Base-by-base conservation (phyloP, 108 stramenopile genomes). In the Cyclotella baltica region DNA sequence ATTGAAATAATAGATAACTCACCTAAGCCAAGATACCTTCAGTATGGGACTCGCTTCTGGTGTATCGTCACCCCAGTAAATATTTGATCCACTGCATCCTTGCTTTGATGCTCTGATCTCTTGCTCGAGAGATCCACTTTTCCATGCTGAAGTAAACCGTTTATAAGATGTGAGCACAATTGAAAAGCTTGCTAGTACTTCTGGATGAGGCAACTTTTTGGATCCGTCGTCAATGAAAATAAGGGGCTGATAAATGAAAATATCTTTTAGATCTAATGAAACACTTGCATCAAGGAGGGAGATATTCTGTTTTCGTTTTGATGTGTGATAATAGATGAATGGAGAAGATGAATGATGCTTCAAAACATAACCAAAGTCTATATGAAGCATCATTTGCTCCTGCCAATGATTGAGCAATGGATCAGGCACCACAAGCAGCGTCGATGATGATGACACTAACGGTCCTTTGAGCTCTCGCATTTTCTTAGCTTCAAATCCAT, bases 331-430 rank as follows among this genome's bases (percentile, higher is more conserved):
- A 65, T 69, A 40, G 13, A 80, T 64, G 27, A 88, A 30, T 77
- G 76, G 67, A 77, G 88, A 62, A 77, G 52, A 10, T 86, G 53
- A 22, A 16, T 51, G 53, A 68, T 68, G 72, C 37, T 43, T 35
- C 15, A 86, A 69, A 52, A 66, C 72, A 68, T 89, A 92, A 6
- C 48, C 13, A 53, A 87, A 71, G 50, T 95, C 81, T 3, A 95
- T 67, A 65, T 95, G 83, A 16, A 70, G 28, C 16, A 67, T 30
- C 31, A 95, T 83, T 86, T 95, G 93, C 23, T 92, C 87, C 66
- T 83, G 75, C 95, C 95, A 96, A 72, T 96, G 93, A 37, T 86
- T 77, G 43, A 93, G 46, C 33, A 96, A 77, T 0, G 86, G 84
- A 29, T 78, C 63, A 16, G 95, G 95, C 36, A 96, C 93, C 20